Evolutionary conservation across 148 eudicot species (phyloP).

Genomic region (Nepenthes gracilis): DNA sequence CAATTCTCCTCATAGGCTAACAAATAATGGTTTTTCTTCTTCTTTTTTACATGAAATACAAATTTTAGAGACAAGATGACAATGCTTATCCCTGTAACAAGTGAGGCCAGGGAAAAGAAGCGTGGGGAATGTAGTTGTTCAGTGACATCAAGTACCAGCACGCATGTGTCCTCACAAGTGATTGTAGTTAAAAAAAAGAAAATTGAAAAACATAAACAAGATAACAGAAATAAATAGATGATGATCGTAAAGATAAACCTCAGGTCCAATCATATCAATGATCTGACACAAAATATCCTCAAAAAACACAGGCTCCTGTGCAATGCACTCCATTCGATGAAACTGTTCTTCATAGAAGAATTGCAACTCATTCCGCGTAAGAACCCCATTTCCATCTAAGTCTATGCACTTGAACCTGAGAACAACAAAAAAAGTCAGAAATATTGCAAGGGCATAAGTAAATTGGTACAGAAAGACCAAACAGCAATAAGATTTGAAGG

Average conservation of each 20-base stretch:
- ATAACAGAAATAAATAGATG: constrained; percentile 2
- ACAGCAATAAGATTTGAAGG: background rate
- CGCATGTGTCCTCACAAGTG: too few species aligned
- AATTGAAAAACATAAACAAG: background rate
- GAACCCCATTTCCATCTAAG: constrained; percentile 79
- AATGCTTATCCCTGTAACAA: too few species aligned
- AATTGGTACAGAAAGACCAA: background rate
- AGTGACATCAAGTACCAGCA: too few species aligned
- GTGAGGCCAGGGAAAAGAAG: too few species aligned
- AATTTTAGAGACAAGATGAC: too few species aligned
- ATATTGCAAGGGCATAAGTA: background rate
- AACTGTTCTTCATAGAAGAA: constrained; percentile 96
- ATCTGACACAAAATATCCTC: constrained; percentile 98
- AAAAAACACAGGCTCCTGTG: constrained; percentile 94
- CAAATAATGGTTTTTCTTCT: too few species aligned
- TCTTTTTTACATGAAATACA: too few species aligned
- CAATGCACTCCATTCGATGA: constrained; percentile 99
- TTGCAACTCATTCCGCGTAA: constrained; percentile 90
- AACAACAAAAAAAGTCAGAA: background rate
- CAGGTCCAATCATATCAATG: constrained; percentile 85
- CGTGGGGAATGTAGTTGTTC: too few species aligned
- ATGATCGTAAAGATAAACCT: constrained; percentile 33
- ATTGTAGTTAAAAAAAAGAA: background rate
- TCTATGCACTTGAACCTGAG: constrained; percentile 97
- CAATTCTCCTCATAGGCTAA: too few species aligned